A percentile compares a stretch with the other conserved stretches of the same genome.
phyloP scores from a whole-genome alignment of 2,329 filamentous ascomycete species.

The Exophiala xenobiotica region DNA sequence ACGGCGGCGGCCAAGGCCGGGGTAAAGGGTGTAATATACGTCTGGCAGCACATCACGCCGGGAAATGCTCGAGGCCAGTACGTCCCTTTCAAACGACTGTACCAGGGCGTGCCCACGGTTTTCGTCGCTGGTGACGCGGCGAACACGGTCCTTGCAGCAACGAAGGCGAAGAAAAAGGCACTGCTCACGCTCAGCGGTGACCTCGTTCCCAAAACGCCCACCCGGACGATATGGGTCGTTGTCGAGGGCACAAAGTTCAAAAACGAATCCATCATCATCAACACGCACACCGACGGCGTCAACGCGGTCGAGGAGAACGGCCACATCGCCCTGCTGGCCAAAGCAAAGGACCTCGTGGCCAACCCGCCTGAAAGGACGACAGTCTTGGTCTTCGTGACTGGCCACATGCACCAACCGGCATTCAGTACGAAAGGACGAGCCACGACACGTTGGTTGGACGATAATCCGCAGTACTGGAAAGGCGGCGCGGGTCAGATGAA shows the following conservation, averaged over 20 bases:
- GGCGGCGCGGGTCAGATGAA: background rate
- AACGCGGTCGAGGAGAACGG: constrained; percentile 15
- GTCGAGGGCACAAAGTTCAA: constrained; percentile 3
- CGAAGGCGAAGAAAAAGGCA: constrained; percentile 1
- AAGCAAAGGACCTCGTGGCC: background rate
- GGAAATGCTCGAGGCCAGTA: constrained; percentile 6
- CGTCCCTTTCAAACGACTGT: constrained; percentile 11
- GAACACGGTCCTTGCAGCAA: background rate
- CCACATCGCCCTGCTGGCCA: constrained; percentile 6
- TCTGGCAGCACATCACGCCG: constrained; percentile 4
- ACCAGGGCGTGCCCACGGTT: constrained; percentile 4
- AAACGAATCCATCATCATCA: constrained; percentile 14
- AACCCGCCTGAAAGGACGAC: constrained; percentile 1
- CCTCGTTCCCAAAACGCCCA: constrained; percentile 4
- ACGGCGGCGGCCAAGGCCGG: constrained; percentile 4
- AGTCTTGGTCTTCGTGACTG: constrained; percentile 1
- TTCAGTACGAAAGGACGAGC: constrained; percentile 7
- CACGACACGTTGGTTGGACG: constrained; percentile 4
- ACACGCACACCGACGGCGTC: constrained; percentile 12
- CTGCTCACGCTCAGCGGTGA: constrained; percentile 4
- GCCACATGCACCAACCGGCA: constrained; percentile 10
- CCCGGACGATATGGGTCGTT: constrained; percentile 6
- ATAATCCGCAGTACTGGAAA: constrained; percentile 5
- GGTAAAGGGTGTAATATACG: constrained; percentile 12
- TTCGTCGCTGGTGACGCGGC: constrained; percentile 7